A percentile compares a stretch with the other conserved stretches of the same genome.
Evolutionary conservation across 306 rosid genomes (phyloP).

Genomic region (Clitoria ternatea): DNA sequence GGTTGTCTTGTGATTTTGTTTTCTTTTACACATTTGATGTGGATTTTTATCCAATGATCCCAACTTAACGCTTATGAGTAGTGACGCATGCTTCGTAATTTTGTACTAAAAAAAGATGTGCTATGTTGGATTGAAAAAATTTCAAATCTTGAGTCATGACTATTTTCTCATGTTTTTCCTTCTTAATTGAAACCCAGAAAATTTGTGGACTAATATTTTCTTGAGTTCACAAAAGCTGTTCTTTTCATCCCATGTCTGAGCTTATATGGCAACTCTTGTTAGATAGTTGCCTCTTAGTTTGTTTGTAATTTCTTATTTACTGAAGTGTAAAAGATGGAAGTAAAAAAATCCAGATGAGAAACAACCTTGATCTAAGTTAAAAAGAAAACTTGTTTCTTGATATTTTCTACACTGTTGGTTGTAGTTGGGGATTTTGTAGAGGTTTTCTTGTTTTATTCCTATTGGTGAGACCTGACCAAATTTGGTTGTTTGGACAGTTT

Average conservation of each 20-base stretch:
- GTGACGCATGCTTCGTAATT: neutral
- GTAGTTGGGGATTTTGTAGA: conserved; percentile 11
- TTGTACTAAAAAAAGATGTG: neutral
- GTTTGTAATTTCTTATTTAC: neutral
- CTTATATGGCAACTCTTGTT: neutral
- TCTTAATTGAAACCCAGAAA: neutral
- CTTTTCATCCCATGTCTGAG: neutral
- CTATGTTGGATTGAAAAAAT: neutral
- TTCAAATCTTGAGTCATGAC: neutral
- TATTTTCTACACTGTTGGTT: conserved; percentile 6
- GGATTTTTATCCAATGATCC: neutral
- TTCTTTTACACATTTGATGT: neutral
- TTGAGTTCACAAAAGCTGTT: conserved; percentile 6
- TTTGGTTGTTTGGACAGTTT: conserved; percentile 76
- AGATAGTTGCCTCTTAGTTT: neutral
- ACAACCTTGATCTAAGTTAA: conserved; percentile 11
- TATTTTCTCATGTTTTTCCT: neutral
- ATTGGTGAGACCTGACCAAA: conserved; percentile 28
- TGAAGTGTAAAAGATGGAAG: neutral
- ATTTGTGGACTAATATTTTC: conserved; percentile 2
- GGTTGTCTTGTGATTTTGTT: neutral
- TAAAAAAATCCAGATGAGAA: conserved; percentile 10
- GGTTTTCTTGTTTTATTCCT: conserved; percentile 8
- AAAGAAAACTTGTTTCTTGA: neutral
- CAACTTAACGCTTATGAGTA: too few species aligned